Base-by-base conservation (phyloP, 805 yeast species). In the Lipomyces mesembrius region DNA sequence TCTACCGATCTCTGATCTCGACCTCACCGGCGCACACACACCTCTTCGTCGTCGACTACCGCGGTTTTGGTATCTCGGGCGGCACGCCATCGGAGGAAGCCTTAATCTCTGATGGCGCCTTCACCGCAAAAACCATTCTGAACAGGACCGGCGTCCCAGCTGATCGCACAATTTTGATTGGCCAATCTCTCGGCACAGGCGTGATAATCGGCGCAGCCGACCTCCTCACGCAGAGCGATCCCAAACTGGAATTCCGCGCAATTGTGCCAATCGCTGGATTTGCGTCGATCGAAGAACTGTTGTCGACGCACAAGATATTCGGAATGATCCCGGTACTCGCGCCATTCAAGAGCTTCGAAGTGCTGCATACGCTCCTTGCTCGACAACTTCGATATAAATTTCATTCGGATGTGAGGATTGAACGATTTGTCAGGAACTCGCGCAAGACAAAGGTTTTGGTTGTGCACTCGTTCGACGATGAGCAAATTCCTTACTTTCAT, bases 181-280 rank as follows among this genome's bases (percentile, higher is more conserved):
- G 71, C 12, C 71, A 68, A 20, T 68, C 71, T n/a, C 63, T 68
- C 2, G 71, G 71, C 27, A 62, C 70, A 2, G 71, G 67, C 2
- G 70, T 68, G 6, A 29, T 60, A 3, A 63, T 68, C 51, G 71
- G 69, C 14, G 61, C 58, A 17, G 67, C 71, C 6, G 69, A 66
- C 25, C 34, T 51, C 2, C 61, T 68, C 11, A 61, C 65, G 3
- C 59, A 25, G 9, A 25, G 52, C 12, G 51, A 51, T 20, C 22
- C 35, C 11, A 25, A 32, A 11, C 22, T 57, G 6, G 66, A 65
- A 34, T 51, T 62, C 53, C 54, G 56, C 25, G 69, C 65, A 9
- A 29, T 68, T 12, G 57, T 68, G 4, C 65, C 67, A 3, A 62
- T 68, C 8, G 64, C 69, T 3, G 71, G 70, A 17, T 66, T 68